phyloP scores from a whole-genome alignment of 106 monocot species.

The Dendrobium catenatum region DNA sequence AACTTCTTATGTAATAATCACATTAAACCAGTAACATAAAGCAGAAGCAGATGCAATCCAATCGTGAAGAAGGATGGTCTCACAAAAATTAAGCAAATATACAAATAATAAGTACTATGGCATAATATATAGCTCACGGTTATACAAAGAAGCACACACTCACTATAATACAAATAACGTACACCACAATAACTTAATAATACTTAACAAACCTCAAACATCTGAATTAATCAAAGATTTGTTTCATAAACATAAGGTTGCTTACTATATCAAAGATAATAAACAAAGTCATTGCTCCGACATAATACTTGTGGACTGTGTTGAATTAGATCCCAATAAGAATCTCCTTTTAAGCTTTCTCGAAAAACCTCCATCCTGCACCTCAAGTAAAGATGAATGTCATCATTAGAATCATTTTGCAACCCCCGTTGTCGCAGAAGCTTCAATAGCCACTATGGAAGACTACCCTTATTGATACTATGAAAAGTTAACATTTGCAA shows the following conservation, averaged over 20 bases:
- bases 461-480: not conserved
- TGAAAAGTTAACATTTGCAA: not conserved
- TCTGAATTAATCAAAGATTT: slow-evolving; percentile 4
- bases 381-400: not conserved
- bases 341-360: not conserved
- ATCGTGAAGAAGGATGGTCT: too few species aligned
- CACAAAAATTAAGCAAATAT: too few species aligned
- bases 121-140: too few species aligned
- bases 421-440: not conserved
- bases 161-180: too few species aligned
- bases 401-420: not conserved
- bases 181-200: too few species aligned
- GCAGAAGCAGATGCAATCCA: too few species aligned
- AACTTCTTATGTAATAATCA: too few species aligned
- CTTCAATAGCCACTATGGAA: slow-evolving; percentile 15
- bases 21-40: too few species aligned
- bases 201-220: too few species aligned
- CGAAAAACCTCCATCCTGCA: not conserved
- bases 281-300: not conserved
- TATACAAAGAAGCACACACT: too few species aligned
- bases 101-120: too few species aligned
- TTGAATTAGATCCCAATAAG: slow-evolving; percentile 26
- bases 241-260: slow-evolving; percentile 20
- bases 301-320: slow-evolving; percentile 14
- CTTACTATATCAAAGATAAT: slow-evolving; percentile 23